These are phyloP conservation scores for Lepidium didymum DNA, from an alignment of 345 rosid species.

Conservation along the genomic window DNA sequence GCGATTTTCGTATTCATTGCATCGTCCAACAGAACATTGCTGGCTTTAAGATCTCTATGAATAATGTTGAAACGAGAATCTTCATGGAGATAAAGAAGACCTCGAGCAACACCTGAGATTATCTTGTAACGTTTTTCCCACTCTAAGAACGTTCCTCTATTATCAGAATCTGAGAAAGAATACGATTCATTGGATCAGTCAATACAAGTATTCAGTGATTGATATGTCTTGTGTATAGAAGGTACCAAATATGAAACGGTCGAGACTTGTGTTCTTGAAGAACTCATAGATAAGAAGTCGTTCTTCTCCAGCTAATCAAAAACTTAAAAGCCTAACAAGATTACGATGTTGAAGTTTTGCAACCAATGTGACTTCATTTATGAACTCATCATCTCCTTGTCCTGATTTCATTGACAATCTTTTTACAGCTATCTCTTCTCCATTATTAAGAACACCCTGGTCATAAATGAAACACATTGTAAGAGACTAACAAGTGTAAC, in stretches of 20 bases:
- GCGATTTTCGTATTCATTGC: conserved; percentile 45
- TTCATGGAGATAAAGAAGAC: conserved; percentile 32
- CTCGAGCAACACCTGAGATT: conserved; percentile 21
- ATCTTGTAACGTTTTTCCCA: conserved; percentile 21
- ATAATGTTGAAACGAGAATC: conserved; percentile 44
- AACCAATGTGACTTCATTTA: conserved; percentile 37
- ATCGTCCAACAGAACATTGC: conserved; percentile 37
- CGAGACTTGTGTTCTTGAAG: conserved; percentile 37
- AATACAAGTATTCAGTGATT: neutral
- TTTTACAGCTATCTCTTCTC: conserved; percentile 43
- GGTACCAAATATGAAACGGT: conserved; percentile 31
- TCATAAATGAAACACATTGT: neutral
- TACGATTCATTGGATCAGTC: neutral
- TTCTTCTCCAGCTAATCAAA: conserved; percentile 30
- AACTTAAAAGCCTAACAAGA: conserved; percentile 35
- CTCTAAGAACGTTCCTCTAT: neutral
- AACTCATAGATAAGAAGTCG: conserved; percentile 38
- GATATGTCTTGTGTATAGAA: neutral
- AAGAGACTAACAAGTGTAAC: neutral
- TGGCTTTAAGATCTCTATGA: conserved; percentile 48
- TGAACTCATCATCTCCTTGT: conserved; percentile 40
- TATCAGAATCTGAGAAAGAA: neutral
- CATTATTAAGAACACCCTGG: conserved; percentile 34
- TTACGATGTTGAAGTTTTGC: conserved; percentile 49
- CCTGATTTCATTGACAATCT: conserved; percentile 34